phyloP scores from a whole-genome alignment of 208 protist species.

The Crithidia bombi region DNA sequence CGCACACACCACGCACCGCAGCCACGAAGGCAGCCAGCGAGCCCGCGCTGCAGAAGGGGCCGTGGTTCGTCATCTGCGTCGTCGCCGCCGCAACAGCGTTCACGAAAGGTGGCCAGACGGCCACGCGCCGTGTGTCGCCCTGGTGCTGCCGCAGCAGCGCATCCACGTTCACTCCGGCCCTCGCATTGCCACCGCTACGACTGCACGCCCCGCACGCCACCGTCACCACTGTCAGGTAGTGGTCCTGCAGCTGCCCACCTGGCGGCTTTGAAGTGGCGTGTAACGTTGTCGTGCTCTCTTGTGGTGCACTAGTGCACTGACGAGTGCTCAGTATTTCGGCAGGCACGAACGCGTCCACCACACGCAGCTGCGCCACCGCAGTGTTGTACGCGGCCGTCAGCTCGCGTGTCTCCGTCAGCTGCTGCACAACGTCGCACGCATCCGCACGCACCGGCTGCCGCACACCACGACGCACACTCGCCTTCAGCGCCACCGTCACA shows the following conservation, averaged over 20 bases:
- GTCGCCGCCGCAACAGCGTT: conserved; percentile 4
- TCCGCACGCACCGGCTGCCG: conserved; percentile 8
- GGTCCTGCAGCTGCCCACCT: neutral
- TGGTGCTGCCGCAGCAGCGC: conserved; percentile 7
- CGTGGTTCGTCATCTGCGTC: conserved; percentile 19
- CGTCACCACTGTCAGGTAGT: conserved; percentile 14
- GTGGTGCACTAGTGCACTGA: too few relatives aligned
- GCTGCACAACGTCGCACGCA: conserved; percentile 11
- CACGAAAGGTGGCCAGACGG: conserved; percentile 9
- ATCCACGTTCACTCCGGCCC: neutral
- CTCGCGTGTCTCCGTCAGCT: conserved; percentile 13
- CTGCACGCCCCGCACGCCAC: conserved; percentile 10
- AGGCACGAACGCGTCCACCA: conserved; percentile 31
- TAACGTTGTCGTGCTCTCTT: too few relatives aligned
- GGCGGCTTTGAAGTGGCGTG: neutral
- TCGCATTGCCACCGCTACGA: neutral
- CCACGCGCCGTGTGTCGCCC: neutral
- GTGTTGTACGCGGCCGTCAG: conserved; percentile 26
- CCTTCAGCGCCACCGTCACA: conserved; percentile 5
- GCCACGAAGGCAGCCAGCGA: conserved; percentile 24
- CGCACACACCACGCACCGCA: conserved; percentile 29
- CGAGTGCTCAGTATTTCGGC: neutral
- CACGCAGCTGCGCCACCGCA: conserved; percentile 24
- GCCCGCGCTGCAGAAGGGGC: conserved; percentile 17
- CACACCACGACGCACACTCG: conserved; percentile 13